phyloP scores from a whole-genome alignment of 495 filamentous ascomycete genomes.

The Pyrenula massariospora region DNA sequence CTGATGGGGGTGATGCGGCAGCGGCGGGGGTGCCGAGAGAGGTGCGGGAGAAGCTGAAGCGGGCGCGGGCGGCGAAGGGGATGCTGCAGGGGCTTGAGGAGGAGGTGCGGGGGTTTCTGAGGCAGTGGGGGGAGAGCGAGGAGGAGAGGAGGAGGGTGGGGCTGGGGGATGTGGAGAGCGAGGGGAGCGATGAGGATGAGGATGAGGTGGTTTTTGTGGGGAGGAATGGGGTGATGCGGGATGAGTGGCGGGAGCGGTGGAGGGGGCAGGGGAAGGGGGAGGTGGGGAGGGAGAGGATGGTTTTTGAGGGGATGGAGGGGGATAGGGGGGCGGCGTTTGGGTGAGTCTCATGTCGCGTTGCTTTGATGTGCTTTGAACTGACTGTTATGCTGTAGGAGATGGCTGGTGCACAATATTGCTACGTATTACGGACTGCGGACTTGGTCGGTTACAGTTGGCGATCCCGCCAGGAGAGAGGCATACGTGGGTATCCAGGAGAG shows the following conservation, averaged over 20 bases:
- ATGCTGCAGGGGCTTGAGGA: constrained; percentile 56
- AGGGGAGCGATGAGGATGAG: constrained; percentile 49
- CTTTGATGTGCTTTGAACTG: neutral
- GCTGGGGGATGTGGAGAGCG: constrained; percentile 33
- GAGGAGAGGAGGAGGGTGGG: constrained; percentile 28
- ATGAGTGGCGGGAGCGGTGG: constrained; percentile 31
- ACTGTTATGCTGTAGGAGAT: constrained; percentile 47
- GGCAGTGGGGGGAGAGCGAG: constrained; percentile 42
- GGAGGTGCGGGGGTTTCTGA: constrained; percentile 49
- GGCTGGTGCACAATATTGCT: constrained; percentile 88
- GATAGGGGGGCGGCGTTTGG: constrained; percentile 72
- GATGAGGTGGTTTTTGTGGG: constrained; percentile 94
- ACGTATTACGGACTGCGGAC: constrained; percentile 85
- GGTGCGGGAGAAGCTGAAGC: constrained; percentile 52
- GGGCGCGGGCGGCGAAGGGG: constrained; percentile 52
- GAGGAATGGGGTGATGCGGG: constrained; percentile 60
- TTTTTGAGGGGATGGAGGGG: constrained; percentile 64
- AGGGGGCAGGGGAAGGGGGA: constrained; percentile 18
- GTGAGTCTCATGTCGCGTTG: constrained; percentile 36
- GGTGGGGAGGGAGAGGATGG: constrained; percentile 54
- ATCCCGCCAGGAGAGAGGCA: constrained; percentile 68
- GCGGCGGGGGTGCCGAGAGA: constrained; percentile 37
- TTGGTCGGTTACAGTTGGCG: constrained; percentile 66
- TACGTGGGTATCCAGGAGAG: constrained; percentile 61
- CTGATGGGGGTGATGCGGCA: constrained; percentile 19